A percentile compares a stretch with the other conserved stretches of the same genome.
Conservation (phyloP, 345 rosid species). For the Lepidium aucheri region DNA sequence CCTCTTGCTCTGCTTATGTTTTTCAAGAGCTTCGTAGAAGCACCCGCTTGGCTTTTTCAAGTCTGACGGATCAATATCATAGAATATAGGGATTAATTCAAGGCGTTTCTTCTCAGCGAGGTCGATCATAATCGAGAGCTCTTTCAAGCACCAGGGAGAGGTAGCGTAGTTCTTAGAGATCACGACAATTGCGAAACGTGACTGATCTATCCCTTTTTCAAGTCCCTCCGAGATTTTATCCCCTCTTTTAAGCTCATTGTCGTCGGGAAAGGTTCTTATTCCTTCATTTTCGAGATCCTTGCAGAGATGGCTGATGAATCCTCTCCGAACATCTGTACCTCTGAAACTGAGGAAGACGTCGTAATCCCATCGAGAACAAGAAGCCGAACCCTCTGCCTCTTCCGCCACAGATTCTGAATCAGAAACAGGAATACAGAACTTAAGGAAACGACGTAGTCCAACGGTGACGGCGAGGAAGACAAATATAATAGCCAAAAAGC, state of each 20-base stretch:
- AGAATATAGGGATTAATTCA: constrained; percentile 3
- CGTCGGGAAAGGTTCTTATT: background rate
- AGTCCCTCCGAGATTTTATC: background rate
- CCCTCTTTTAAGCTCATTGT: background rate
- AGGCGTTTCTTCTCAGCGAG: background rate
- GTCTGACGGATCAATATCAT: constrained; percentile 3
- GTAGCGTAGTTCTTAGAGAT: background rate
- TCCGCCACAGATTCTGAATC: background rate
- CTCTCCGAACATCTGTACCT: constrained; percentile 5
- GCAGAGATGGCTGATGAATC: constrained; percentile 3
- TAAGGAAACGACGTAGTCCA: too few relatives aligned
- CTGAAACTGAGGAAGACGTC: constrained; percentile 23
- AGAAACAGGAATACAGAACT: too few relatives aligned
- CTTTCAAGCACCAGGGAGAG: constrained; percentile 20
- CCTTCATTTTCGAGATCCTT: background rate
- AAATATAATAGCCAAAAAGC: too few relatives aligned
- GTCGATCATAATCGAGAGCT: background rate
- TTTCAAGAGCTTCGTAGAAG: background rate
- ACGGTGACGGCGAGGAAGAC: too few relatives aligned
- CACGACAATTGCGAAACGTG: constrained; percentile 4
- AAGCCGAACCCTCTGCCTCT: background rate
- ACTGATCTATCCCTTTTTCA: background rate
- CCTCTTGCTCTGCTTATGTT: background rate
- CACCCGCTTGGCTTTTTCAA: background rate
- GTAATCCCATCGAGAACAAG: constrained; percentile 4